Evolutionary conservation across 345 rosid species (phyloP).

Genomic region (Excoecaria agallocha): DNA sequence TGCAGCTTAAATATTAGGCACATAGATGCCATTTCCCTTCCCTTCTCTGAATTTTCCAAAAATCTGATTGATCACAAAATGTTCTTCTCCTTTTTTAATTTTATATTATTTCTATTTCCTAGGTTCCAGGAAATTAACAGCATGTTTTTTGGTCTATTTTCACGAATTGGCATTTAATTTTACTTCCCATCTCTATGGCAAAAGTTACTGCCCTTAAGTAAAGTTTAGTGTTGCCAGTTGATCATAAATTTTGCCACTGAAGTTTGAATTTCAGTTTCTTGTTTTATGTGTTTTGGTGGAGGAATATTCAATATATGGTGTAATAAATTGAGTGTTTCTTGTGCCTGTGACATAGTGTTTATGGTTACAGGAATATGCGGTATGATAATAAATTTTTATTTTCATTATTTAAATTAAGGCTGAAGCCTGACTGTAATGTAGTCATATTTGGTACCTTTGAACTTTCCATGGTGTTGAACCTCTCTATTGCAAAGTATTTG

Average conservation of each 20-base stretch:
- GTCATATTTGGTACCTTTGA: background rate
- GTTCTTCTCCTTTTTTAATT: background rate
- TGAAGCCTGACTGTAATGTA: background rate
- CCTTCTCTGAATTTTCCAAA: background rate
- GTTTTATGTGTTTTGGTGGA: background rate
- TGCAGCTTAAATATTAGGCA: background rate
- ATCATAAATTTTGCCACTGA: background rate
- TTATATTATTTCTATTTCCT: no score
- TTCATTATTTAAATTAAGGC: no score
- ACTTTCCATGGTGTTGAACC: background rate
- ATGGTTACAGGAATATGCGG: background rate
- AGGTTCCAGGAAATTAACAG: background rate
- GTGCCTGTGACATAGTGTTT: background rate
- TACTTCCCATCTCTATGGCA: background rate
- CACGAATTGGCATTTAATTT: background rate
- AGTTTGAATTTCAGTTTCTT: background rate
- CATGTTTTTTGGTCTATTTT: background rate
- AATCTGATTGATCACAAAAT: background rate
- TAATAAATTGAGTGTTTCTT: background rate
- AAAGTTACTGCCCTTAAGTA: background rate
- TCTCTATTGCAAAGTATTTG: background rate
- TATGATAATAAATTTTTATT: background rate
- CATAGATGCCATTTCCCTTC: background rate
- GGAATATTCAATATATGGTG: background rate
- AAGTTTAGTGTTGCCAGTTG: background rate